Conservation (phyloP, 2,329 filamentous ascomycete species). For the Salinomyces thailandicus region DNA sequence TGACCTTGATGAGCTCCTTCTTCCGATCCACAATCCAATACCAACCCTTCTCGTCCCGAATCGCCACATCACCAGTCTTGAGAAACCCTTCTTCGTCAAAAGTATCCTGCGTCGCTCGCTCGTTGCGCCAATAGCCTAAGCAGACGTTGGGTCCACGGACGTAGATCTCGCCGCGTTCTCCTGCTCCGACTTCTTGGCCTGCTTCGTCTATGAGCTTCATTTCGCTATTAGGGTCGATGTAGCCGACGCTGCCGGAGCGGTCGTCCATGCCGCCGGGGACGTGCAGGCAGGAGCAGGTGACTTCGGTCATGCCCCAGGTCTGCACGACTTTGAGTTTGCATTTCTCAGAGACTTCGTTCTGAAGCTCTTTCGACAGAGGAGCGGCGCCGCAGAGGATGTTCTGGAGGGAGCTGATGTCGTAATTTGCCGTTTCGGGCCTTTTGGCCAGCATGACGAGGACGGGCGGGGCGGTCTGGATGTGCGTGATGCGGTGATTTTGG, state of each 20-base stretch:
- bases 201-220: slow-evolving; percentile 31
- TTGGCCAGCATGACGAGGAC: slow-evolving; percentile 29
- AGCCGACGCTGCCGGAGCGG: slow-evolving; percentile 16
- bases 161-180: slow-evolving; percentile 33
- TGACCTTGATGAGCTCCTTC: slow-evolving; percentile 29
- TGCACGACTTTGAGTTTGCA: slow-evolving; percentile 26
- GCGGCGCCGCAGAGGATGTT: slow-evolving; percentile 28
- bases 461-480: slow-evolving; percentile 28
- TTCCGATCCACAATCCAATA: slow-evolving; percentile 24
- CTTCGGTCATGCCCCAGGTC: slow-evolving; percentile 23
- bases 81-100: slow-evolving; percentile 61
- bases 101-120: slow-evolving; percentile 12
- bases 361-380: slow-evolving; percentile 27
- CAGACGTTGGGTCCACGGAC: slow-evolving; percentile 34
- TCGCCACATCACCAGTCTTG: slow-evolving; percentile 59
- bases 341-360: slow-evolving; percentile 26
- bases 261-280: slow-evolving; percentile 27
- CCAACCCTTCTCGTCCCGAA: slow-evolving; percentile 21
- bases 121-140: slow-evolving; percentile 26
- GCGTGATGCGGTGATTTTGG: slow-evolving; percentile 27
- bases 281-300: slow-evolving; percentile 23
- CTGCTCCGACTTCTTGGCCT: slow-evolving; percentile 28
- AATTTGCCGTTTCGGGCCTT: slow-evolving; percentile 21
- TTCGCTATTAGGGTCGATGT: slow-evolving; percentile 28
- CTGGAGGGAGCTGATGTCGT: slow-evolving; percentile 21